Evolutionary conservation across 2,329 filamentous ascomycete genomes (phyloP).

Genomic region (Aureobasidium sp.): DNA sequence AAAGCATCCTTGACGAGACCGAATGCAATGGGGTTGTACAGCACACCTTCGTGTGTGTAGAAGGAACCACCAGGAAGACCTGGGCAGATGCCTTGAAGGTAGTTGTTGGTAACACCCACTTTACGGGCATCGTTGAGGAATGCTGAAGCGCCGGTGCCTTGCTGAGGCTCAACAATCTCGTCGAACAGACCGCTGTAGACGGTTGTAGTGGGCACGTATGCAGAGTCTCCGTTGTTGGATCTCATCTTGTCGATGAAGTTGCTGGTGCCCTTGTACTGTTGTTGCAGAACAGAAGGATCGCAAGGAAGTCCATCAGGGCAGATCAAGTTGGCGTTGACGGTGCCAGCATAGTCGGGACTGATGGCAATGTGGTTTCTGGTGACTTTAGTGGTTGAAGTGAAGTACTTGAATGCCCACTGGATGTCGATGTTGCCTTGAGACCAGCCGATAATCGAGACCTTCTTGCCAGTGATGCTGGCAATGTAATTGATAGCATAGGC

Average conservation of each 20-base stretch:
- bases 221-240: constrained; percentile 41
- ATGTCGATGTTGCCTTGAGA: constrained; percentile 49
- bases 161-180: constrained; percentile 47
- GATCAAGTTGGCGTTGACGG: constrained; percentile 32
- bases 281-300: constrained; percentile 42
- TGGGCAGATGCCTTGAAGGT: constrained; percentile 41
- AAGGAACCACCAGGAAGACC: constrained; percentile 37
- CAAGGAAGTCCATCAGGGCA: constrained; percentile 27
- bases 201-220: constrained; percentile 50
- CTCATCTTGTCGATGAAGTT: constrained; percentile 40
- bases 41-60: constrained; percentile 45
- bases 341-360: constrained; percentile 49
- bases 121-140: constrained; percentile 36
- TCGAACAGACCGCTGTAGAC: constrained; percentile 45
- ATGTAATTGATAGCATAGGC: constrained; percentile 55
- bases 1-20: constrained; percentile 44
- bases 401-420: constrained; percentile 55
- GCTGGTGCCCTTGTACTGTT: constrained; percentile 35
- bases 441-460: constrained; percentile 46
- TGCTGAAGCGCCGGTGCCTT: constrained; percentile 42
- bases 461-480: constrained; percentile 33
- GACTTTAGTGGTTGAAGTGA: constrained; percentile 42
- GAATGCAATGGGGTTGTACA: constrained; percentile 44
- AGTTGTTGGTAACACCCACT: constrained; percentile 46
- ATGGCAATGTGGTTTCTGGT: constrained; percentile 48